phyloP scores from a whole-genome alignment of 2,329 filamentous ascomycete species.

The Venturiaceae sp. region DNA sequence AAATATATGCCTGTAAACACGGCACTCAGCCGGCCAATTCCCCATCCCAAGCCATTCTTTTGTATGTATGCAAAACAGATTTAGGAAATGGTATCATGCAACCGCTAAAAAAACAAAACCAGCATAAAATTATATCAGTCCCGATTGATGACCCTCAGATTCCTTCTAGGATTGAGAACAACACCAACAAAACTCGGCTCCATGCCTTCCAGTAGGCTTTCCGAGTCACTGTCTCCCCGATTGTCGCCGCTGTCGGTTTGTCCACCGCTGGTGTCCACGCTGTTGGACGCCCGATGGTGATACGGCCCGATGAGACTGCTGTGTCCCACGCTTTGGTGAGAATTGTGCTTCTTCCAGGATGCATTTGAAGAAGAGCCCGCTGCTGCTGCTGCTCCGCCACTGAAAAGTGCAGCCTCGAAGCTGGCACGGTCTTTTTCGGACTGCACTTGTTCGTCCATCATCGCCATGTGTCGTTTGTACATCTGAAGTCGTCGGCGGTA shows the following conservation, averaged over 20 bases:
- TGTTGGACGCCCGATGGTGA: background rate
- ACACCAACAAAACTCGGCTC: slow-evolving; percentile 64
- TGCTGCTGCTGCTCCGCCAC: background rate
- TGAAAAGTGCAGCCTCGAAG: slow-evolving; percentile 12
- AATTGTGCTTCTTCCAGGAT: background rate
- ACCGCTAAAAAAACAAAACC: background rate
- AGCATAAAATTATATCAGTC: slow-evolving; percentile 23
- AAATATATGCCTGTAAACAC: background rate
- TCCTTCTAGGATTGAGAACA: slow-evolving; percentile 57
- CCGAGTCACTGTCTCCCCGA: slow-evolving; percentile 39
- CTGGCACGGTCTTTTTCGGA: slow-evolving; percentile 25
- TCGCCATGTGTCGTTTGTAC: slow-evolving; percentile 61
- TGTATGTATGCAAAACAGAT: background rate
- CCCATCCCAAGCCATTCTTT: background rate
- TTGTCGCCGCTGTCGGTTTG: slow-evolving; percentile 15
- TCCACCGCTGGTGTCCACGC: slow-evolving; percentile 13
- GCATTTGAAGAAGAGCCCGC: background rate
- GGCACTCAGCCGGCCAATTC: background rate
- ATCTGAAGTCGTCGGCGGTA: slow-evolving; percentile 61
- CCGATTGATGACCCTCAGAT: slow-evolving; percentile 58
- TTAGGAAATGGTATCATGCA: slow-evolving; percentile 3
- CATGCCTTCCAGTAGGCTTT: slow-evolving; percentile 50
- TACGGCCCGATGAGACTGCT: slow-evolving; percentile 7
- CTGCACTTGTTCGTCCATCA: slow-evolving; percentile 47
- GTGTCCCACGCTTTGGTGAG: background rate